Conservation (phyloP, 2,329 filamentous ascomycete species). For the Sporothrix sp. region DNA sequence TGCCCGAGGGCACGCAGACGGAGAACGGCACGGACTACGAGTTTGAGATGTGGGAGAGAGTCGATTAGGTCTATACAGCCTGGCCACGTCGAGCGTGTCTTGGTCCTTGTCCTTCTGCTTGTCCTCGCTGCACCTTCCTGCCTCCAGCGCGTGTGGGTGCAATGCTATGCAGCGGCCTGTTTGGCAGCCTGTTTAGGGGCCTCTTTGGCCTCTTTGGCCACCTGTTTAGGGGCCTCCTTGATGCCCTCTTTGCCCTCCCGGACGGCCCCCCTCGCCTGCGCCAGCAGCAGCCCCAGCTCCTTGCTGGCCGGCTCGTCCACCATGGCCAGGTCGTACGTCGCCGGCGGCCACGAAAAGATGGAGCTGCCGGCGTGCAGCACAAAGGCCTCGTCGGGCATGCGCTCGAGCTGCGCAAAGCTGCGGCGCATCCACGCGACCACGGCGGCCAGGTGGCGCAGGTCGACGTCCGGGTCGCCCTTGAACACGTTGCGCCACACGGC, state of each 20-base stretch:
- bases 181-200: too few relatives aligned
- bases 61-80: too few relatives aligned
- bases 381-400: constrained; percentile 36
- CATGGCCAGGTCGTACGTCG: constrained; percentile 26
- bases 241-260: too few relatives aligned
- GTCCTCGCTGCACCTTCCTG: too few relatives aligned
- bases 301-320: constrained; percentile 33
- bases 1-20: constrained; percentile 45
- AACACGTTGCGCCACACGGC: constrained; percentile 93
- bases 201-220: too few relatives aligned
- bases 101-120: too few relatives aligned
- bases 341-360: constrained; percentile 34
- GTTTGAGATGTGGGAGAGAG: constrained; percentile 65
- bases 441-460: constrained; percentile 41
- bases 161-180: too few relatives aligned
- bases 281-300: constrained; percentile 28
- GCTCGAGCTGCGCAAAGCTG: constrained; percentile 38
- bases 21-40: constrained; percentile 58
- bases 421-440: constrained; percentile 48
- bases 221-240: neutral
- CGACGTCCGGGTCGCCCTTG: constrained; percentile 52
- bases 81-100: too few relatives aligned
- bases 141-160: too few relatives aligned
- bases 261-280: constrained; percentile 14
- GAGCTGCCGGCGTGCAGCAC: constrained; percentile 25